phyloP scores from a whole-genome alignment of 2,329 filamentous ascomycete genomes.

The Chaetomiaceae sp. region DNA sequence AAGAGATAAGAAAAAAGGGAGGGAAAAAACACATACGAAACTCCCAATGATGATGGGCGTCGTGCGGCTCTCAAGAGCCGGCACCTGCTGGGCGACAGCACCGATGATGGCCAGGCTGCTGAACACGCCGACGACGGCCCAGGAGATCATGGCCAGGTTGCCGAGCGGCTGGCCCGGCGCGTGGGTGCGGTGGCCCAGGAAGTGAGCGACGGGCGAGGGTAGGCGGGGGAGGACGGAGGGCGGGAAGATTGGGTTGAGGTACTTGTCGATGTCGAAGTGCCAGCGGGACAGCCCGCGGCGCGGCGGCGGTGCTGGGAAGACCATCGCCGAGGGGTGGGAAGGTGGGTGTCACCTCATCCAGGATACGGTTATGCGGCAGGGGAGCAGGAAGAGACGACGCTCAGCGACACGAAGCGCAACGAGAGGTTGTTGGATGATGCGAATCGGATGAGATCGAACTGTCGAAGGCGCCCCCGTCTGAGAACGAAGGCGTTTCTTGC shows the following conservation, averaged over 20 bases:
- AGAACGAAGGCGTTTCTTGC: background rate
- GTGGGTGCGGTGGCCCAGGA: conserved; percentile 56
- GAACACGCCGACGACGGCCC: conserved; percentile 61
- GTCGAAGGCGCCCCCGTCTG: background rate
- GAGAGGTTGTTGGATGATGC: too few relatives aligned
- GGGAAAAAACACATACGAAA: conserved; percentile 48
- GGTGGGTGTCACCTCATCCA: too few relatives aligned
- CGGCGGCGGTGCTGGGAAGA: background rate
- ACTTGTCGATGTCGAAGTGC: conserved; percentile 71
- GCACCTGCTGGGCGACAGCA: conserved; percentile 48
- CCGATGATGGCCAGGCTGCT: conserved; percentile 54
- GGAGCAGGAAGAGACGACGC: background rate
- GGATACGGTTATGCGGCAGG: too few relatives aligned
- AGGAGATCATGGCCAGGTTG: conserved; percentile 53
- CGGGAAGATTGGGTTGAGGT: conserved; percentile 65
- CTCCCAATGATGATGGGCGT: conserved; percentile 61
- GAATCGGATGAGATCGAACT: background rate
- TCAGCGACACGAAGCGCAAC: background rate
- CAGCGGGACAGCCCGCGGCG: conserved; percentile 25
- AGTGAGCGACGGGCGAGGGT: conserved; percentile 60
- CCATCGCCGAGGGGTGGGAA: conserved; percentile 5
- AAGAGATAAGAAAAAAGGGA: conserved; percentile 9
- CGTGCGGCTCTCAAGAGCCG: conserved; percentile 45
- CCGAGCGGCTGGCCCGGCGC: conserved; percentile 38
- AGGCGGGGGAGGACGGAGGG: conserved; percentile 57